A percentile compares a stretch with the other conserved stretches of the same genome.
Evolutionary conservation across 306 rosid species (phyloP).

Genomic region (Casuarina cunninghamiana): DNA sequence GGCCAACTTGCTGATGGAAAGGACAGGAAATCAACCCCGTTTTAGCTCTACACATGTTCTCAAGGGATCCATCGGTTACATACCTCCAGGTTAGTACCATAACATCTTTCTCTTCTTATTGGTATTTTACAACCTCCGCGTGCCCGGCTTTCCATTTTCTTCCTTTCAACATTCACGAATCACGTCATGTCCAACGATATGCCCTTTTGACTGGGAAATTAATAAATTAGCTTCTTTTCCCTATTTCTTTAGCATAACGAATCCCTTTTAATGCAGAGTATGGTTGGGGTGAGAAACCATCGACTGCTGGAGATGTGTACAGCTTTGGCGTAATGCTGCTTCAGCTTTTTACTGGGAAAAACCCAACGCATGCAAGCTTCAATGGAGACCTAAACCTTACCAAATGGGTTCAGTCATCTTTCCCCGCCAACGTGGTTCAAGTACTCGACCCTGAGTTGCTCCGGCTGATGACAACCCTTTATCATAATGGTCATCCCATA

Average conservation of each 20-base stretch:
- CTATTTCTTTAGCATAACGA: conserved; percentile 1
- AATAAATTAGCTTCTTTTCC: neutral
- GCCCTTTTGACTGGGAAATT: neutral
- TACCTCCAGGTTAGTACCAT: conserved; percentile 67
- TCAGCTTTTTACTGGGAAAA: conserved; percentile 57
- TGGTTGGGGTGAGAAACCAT: conserved; percentile 59
- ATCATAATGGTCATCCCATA: conserved; percentile 7
- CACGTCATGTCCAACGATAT: too few relatives aligned
- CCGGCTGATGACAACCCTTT: neutral
- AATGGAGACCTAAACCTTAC: conserved; percentile 43
- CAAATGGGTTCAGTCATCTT: conserved; percentile 54
- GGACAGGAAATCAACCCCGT: conserved; percentile 32
- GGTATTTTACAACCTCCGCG: too few relatives aligned
- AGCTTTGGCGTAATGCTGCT: conserved; percentile 70
- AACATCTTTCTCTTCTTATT: neutral
- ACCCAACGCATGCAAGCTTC: conserved; percentile 60
- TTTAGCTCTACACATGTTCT: conserved; percentile 55
- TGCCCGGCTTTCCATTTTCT: too few relatives aligned
- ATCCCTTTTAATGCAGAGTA: conserved; percentile 46
- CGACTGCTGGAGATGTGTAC: conserved; percentile 71
- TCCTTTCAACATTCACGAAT: too few relatives aligned
- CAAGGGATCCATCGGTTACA: conserved; percentile 78
- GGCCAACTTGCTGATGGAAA: conserved; percentile 55
- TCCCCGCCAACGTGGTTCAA: conserved; percentile 33
- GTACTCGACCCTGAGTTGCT: conserved; percentile 48